Base-by-base conservation (phyloP, 228 moss, liverwort and hornwort species). In the Sphagnum fallax region DNA sequence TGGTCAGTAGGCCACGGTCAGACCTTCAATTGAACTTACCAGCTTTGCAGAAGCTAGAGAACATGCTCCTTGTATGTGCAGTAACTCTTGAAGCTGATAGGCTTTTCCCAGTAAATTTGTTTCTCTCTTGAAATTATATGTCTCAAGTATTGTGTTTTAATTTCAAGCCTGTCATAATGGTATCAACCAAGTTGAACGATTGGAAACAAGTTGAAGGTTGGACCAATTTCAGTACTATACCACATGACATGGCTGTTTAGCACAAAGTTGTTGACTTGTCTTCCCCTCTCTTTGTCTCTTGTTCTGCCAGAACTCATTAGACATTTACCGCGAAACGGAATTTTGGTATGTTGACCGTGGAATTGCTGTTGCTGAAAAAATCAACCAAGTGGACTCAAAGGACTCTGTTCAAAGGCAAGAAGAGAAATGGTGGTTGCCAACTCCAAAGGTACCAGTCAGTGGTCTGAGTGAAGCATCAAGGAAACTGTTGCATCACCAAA, bases 401-500 rank as follows among this genome's bases (percentile, higher is more conserved):
- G 91, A 88, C 76, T 88, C 93, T 52, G 80, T 87, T 75, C 93
- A 93, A 72, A 82, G 97, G 48, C 97, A 98, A 74, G 97, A 98
- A 78, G 97, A 98, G 77, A 98, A 98, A 64, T 98, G 97, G 97
- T 98, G 97, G 97, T 73, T 98, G 49, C 97, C 97, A 48, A 91
- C 97, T 12, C 97, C 90, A 8, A 93, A 93, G 64, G 91, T 98
- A 32, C 91, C 97, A 4, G 72, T 74, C 12, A 92, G 82, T 10
- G 97, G 97, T n/a, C 89, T 98, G 53, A 82, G 87, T 16, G 97
- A 98, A 49, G 72, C 88, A 60, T 89, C 83, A n/a, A 89, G 85
- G 64, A 97, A 85, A 61, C 75, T 72, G 52, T 77, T 97, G 5
- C 93, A 90, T 64, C 75, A 89, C 70, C 91, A 91, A 78, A 76